A percentile compares a stretch with the other conserved stretches of the same genome.
phyloP scores from a whole-genome alignment of 1,139 yeast species.

The Hansenula sp. region DNA sequence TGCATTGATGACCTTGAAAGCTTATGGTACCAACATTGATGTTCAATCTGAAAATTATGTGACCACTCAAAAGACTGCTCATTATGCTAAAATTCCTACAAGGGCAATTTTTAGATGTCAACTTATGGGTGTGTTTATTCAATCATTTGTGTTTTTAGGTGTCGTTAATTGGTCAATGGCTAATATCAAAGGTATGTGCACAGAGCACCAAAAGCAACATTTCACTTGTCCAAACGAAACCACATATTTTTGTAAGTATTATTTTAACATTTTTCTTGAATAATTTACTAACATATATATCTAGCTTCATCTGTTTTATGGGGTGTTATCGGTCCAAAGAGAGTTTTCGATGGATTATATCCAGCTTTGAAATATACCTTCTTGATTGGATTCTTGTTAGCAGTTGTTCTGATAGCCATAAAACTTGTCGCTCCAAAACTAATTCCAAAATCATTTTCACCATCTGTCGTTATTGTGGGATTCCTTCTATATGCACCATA shows the following conservation, averaged over 20 bases:
- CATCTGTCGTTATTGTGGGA: constrained; percentile 45
- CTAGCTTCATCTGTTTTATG: constrained; percentile 57
- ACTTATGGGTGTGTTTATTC: constrained; percentile 39
- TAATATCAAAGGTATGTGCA: constrained; percentile 44
- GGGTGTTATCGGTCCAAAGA: constrained; percentile 67
- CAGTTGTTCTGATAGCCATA: constrained; percentile 37
- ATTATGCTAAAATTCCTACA: constrained; percentile 58
- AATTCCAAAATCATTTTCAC: constrained; percentile 36
- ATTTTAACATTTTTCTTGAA: no score
- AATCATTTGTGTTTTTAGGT: constrained; percentile 46
- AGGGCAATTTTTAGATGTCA: constrained; percentile 58
- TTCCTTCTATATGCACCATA: constrained; percentile 40
- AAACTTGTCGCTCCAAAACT: constrained; percentile 34
- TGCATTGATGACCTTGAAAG: constrained; percentile 56
- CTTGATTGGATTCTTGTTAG: constrained; percentile 48
- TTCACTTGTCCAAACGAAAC: constrained; percentile 42
- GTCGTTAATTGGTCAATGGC: constrained; percentile 49
- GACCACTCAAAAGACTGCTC: constrained; percentile 54
- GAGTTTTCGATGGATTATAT: constrained; percentile 46
- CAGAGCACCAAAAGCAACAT: constrained; percentile 34
- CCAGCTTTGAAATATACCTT: constrained; percentile 48
- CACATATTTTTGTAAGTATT: constrained; percentile 44
- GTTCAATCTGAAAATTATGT: constrained; percentile 59
- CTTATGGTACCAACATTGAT: constrained; percentile 54
- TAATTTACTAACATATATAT: no score